Evolutionary conservation across 2,329 filamentous ascomycete species (phyloP), one percentile per base, ranked within the genome.

Genomic region (Epichloe baconii): DNA sequence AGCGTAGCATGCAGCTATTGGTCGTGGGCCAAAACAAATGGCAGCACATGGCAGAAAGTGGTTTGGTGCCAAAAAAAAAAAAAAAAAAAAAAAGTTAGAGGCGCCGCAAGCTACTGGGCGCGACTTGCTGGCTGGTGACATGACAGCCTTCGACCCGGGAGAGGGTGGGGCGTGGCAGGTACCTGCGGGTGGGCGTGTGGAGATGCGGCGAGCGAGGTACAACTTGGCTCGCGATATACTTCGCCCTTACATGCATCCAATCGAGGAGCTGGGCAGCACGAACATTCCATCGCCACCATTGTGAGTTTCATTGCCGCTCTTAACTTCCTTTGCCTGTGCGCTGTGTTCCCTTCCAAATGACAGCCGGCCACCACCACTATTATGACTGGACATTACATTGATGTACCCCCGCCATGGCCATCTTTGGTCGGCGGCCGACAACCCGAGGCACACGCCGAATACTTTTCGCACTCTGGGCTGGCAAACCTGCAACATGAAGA

Each of bases 11-110:
- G 57, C 49, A 56, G 55, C 56, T 52, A 58, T 61, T 63, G 61
- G 62, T 55, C 56, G 57, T 57, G 56, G 55, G 56, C 51, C 56
- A 62, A 64, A 64, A 64, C 59, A 56, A 61, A 59, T 45, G 51
- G 35, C 51, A 49, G 47, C 41, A 47, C 51, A 48, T 47, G 36
- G 51, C 53, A 54, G 45, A 52, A 55, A 44, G 46, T 31, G 41
- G 45, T 43, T 47, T 36, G 49, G 19, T 45, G 21, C 4, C 17
- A 5, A 41, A 34, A 26, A 41, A 34, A 26, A 23, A 23, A 43
- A 55, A n/a, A 49, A 23, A 23, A 23, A 23, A 3, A 19, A 21
- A 21, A 21, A 21, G 19, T 17, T 31, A 38, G 44, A 44, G 11
- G 26, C 41, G 35, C 19, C 41, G 37, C 41, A 7, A 17, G 26